Evolutionary conservation across 2,329 filamentous ascomycete species (phyloP).

Genomic region (Penicillium capsulatum): DNA sequence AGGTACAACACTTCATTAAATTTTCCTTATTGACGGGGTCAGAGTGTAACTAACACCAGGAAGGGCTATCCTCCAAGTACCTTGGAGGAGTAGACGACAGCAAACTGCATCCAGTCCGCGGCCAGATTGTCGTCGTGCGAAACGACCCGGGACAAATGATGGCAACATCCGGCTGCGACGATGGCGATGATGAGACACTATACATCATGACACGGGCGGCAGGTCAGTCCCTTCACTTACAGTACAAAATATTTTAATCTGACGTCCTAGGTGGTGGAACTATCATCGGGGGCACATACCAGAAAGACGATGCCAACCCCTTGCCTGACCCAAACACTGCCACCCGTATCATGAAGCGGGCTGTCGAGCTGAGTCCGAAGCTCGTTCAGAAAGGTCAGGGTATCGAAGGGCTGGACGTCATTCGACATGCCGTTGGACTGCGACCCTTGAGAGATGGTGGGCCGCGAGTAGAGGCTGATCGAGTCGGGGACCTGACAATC

Average conservation of each 20-base stretch:
- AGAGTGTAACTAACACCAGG: too few relatives aligned
- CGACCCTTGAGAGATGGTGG: slow-evolving; percentile 70
- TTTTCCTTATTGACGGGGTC: too few relatives aligned
- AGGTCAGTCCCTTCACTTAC: too few relatives aligned
- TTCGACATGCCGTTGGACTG: slow-evolving; percentile 77
- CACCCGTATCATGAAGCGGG: slow-evolving; percentile 73
- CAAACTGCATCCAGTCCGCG: slow-evolving; percentile 67
- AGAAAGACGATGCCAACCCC: slow-evolving; percentile 71
- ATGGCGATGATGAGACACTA: slow-evolving; percentile 63
- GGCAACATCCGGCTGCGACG: slow-evolving; percentile 65
- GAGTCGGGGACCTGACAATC: slow-evolving; percentile 54
- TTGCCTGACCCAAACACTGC: slow-evolving; percentile 71
- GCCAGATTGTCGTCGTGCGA: slow-evolving; percentile 75
- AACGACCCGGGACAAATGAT: slow-evolving; percentile 69
- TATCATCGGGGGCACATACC: slow-evolving; percentile 75
- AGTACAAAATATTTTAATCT: too few relatives aligned
- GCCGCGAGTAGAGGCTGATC: slow-evolving; percentile 70
- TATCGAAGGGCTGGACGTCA: slow-evolving; percentile 66
- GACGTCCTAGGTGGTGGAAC: slow-evolving; percentile 81
- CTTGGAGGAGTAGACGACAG: slow-evolving; percentile 77
- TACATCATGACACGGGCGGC: slow-evolving; percentile 78
- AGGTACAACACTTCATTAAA: too few relatives aligned
- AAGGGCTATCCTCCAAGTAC: slow-evolving; percentile 66
- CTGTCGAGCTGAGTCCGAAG: slow-evolving; percentile 23
- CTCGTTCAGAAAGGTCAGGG: slow-evolving; percentile 53